phyloP scores from a whole-genome alignment of 1,139 yeast genomes.

The Candida dubliniensis region DNA sequence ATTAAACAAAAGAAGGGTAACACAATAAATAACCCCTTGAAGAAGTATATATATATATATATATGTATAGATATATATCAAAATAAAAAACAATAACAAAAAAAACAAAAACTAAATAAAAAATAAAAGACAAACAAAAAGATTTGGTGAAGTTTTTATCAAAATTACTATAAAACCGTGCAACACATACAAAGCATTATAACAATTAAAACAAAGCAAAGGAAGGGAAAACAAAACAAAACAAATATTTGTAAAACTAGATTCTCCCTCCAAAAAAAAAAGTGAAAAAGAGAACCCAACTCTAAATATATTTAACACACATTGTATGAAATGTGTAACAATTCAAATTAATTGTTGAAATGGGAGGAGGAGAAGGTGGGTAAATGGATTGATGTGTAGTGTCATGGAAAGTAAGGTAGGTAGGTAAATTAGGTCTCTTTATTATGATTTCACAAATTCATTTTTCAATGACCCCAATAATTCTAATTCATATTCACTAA shows the following conservation, averaged over 20 bases:
- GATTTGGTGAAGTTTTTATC: background rate
- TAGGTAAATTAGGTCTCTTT: background rate
- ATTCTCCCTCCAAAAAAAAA: too few species aligned
- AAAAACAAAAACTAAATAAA: conserved; percentile 1
- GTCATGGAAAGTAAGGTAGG: background rate
- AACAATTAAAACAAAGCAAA: too few species aligned
- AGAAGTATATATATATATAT: background rate
- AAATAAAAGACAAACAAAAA: background rate
- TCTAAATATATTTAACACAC: conserved; percentile 1
- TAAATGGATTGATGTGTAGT: background rate
- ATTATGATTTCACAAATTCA: conserved; percentile 23
- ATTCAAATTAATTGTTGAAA: background rate
- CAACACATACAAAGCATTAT: too few species aligned
- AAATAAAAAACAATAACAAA: conserved; percentile 7
- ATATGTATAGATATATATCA: conserved; percentile 3
- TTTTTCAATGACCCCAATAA: conserved; percentile 46
- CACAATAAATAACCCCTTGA: background rate
- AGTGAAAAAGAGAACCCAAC: too few species aligned
- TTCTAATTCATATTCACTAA: conserved; percentile 54
- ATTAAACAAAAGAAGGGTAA: background rate
- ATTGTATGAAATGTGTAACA: background rate
- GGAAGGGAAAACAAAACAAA: too few species aligned
- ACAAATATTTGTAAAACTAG: too few species aligned
- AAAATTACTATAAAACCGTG: background rate
- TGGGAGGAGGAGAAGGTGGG: background rate